Evolutionary conservation across 2,329 filamentous ascomycete genomes (phyloP).

Genomic region (Microsporum canis): DNA sequence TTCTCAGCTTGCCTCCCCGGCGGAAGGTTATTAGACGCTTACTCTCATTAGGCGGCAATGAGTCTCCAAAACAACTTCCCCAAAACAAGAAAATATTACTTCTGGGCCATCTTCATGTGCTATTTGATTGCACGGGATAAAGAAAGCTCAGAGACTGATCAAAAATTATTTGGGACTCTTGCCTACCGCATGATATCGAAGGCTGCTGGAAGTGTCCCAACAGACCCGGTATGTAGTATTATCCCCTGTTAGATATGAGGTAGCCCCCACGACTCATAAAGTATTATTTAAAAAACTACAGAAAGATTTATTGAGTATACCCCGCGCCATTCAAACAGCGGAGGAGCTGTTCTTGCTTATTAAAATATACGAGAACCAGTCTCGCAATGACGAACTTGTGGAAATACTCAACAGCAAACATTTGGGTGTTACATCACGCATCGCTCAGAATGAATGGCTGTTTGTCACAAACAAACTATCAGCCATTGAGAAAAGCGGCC

Average conservation of each 20-base stretch:
- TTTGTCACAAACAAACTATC: constrained; percentile 31
- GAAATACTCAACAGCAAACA: constrained; percentile 34
- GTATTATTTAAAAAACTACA: constrained; percentile 15
- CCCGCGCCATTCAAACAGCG: constrained; percentile 36
- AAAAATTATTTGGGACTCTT: constrained; percentile 39
- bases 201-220: constrained; percentile 35
- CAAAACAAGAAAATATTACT: constrained; percentile 37
- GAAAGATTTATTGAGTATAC: constrained; percentile 31
- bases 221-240: constrained; percentile 30
- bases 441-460: constrained; percentile 35
- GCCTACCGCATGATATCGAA: constrained; percentile 41
- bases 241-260: constrained; percentile 1
- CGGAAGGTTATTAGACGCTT: constrained; percentile 6
- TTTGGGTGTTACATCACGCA: constrained; percentile 31
- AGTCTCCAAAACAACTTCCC: constrained; percentile 40
- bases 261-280: constrained; percentile 12
- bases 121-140: constrained; percentile 31
- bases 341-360: constrained; percentile 38
- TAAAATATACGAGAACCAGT: constrained; percentile 35
- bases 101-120: constrained; percentile 40
- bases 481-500: constrained; percentile 26
- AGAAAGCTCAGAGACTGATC: constrained; percentile 30
- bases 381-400: constrained; percentile 29
- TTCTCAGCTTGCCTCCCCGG: not conserved
- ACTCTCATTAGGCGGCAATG: constrained; percentile 36